phyloP scores from a whole-genome alignment of 2,329 filamentous ascomycete species.

The Diatrype stigma region DNA sequence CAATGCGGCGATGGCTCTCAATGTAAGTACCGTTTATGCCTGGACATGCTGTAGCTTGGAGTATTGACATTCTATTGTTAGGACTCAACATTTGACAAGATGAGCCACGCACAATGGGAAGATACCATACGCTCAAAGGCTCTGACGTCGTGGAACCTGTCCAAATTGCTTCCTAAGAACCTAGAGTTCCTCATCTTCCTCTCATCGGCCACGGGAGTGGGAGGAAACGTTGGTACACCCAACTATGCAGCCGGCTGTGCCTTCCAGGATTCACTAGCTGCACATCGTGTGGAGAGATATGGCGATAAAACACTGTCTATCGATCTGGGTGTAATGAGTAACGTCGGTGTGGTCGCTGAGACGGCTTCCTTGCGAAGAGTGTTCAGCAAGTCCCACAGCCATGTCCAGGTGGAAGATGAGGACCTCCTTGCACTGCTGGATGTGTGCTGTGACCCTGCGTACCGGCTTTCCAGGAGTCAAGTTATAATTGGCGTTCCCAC shows the following conservation, averaged over 20 bases:
- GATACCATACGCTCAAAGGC: too few species aligned
- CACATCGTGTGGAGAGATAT: too few species aligned
- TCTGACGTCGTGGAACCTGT: slow-evolving; percentile 42
- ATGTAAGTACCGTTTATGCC: not conserved
- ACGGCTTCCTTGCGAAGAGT: not conserved
- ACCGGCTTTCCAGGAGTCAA: not conserved
- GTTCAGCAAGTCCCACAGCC: not conserved
- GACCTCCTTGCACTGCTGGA: not conserved
- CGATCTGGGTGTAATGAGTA: not conserved
- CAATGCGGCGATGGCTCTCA: slow-evolving; percentile 1
- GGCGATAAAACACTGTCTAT: not conserved
- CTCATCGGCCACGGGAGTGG: slow-evolving; percentile 25
- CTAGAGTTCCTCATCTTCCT: slow-evolving; percentile 33
- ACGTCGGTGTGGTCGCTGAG: not conserved
- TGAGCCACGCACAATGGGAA: slow-evolving; percentile 27
- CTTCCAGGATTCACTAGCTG: slow-evolving; percentile 30
- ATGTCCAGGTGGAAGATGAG: not conserved
- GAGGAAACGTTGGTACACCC: slow-evolving; percentile 26
- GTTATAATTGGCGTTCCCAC: not conserved
- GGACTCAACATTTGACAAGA: slow-evolving; percentile 16
- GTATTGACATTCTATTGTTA: too few species aligned
- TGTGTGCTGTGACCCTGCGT: not conserved
- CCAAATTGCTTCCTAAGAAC: slow-evolving; percentile 21
- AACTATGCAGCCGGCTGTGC: slow-evolving; percentile 33
- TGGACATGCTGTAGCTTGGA: too few species aligned